Evolutionary conservation across 2,329 filamentous ascomycete genomes (phyloP), one percentile per base, ranked within the genome.

Genomic region (Fusarium drepaniforme): DNA sequence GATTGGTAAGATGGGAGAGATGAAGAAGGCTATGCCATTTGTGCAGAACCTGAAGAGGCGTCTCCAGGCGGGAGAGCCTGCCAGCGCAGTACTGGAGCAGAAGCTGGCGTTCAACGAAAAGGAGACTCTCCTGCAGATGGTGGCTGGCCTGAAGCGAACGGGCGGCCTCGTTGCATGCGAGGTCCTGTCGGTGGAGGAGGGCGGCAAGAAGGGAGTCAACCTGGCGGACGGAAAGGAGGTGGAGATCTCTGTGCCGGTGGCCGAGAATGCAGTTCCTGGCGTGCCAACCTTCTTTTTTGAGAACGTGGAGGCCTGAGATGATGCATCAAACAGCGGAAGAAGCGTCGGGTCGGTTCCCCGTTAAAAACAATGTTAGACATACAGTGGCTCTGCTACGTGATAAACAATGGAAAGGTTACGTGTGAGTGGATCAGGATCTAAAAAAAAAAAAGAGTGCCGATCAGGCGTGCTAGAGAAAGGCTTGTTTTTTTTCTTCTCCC

Each of bases 1-100:
- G 80, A 92, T 98, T 68, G 91, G 91, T 77, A 97, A 97, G 87
- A 88, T 95, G 80, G 92, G 91, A 51, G 94, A 97, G 85, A 95
- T 95, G 89, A 99, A 98, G 91, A 97, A 97, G 86, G 96, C 95
- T 3, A 98, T 98, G 96, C 97, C 97, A 0, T 98, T 98, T 81
- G 92, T 98, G 60, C 96, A 98, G 85, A 85, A 83, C 8, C 87
- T 98, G 70, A 98, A 98, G 92, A 94, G 90, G 83, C 91, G 94
- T 63, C 89, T 99, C 66, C 88, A 95, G 67, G 88, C 88, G 60
- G 93, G 94, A 72, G 91, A 96, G 84, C 85, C 87, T 16, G 86
- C 90, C 2, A 87, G 89, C 28, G 87, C 85, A 3, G 94, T 98
- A 12, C 92, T 98, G 80, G 92, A 96, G 81, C 90, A 95, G 75